phyloP scores from a whole-genome alignment of 2,329 filamentous ascomycete species.

The Aspergillus udagawae region DNA sequence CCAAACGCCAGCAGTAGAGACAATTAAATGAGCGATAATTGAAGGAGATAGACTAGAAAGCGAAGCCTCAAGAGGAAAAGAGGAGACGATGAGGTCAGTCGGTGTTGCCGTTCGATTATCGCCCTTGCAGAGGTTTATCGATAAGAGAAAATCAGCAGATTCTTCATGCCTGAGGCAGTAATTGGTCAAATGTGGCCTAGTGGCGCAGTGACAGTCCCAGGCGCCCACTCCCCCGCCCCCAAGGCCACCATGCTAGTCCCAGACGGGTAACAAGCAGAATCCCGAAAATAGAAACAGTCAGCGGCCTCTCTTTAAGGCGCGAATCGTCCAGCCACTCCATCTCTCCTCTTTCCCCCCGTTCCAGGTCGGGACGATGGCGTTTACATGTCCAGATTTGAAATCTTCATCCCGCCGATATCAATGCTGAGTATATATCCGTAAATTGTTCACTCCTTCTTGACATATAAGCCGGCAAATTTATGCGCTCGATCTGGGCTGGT shows the following conservation, averaged over 20 bases:
- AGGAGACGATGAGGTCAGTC: not conserved
- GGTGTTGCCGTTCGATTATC: conserved; percentile 7
- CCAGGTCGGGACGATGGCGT: conserved; percentile 11
- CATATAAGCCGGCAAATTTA: not conserved
- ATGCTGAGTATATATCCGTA: conserved; percentile 1
- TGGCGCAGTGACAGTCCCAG: conserved; percentile 15
- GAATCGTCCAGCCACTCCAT: conserved; percentile 19
- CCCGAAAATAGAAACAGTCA: conserved; percentile 34
- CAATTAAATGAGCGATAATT: not conserved
- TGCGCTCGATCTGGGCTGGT: not conserved
- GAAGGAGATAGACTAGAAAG: not conserved
- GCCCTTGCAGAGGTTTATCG: conserved; percentile 19
- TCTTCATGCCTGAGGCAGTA: not conserved
- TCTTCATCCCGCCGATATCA: not conserved
- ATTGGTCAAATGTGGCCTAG: not conserved
- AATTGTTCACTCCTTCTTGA: not conserved
- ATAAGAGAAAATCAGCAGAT: conserved; percentile 14
- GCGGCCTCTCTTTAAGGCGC: conserved; percentile 19
- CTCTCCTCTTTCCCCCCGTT: conserved; percentile 6
- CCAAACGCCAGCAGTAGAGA: not conserved
- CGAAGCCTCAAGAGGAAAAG: not conserved
- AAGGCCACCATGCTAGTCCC: conserved; percentile 21
- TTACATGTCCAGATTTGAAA: not conserved
- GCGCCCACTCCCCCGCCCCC: conserved; percentile 24
- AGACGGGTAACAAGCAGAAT: conserved; percentile 18